Evolutionary conservation across 2,329 filamentous ascomycete genomes (phyloP).

Genomic region (Aureobasidium musti): DNA sequence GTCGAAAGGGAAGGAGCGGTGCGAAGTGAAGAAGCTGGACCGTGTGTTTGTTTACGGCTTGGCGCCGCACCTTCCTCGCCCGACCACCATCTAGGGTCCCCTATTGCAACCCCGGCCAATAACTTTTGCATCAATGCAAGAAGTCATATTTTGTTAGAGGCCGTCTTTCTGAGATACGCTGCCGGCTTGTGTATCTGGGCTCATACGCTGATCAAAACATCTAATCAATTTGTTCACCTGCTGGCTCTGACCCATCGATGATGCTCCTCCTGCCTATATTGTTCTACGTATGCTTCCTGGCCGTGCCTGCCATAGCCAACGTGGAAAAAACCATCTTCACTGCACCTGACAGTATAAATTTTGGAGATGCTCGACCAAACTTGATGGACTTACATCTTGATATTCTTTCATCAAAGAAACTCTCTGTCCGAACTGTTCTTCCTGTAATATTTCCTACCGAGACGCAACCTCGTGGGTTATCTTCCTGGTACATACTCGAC

Average conservation of each 20-base stretch:
- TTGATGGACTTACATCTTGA: constrained; percentile 65
- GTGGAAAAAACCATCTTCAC: constrained; percentile 90
- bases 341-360: constrained; percentile 61
- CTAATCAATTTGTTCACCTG: neutral
- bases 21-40: constrained; percentile 31
- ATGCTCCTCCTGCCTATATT: constrained; percentile 26
- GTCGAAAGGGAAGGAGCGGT: constrained; percentile 20
- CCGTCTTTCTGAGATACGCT: neutral
- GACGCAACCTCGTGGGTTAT: constrained; percentile 56
- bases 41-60: constrained; percentile 5
- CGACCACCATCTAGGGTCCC: neutral
- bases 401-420: constrained; percentile 60
- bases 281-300: constrained; percentile 20
- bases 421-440: constrained; percentile 64
- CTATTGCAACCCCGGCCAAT: neutral
- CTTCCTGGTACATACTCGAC: constrained; percentile 79
- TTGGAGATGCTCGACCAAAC: constrained; percentile 59
- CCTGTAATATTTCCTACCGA: constrained; percentile 66
- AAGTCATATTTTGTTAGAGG: neutral
- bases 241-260: constrained; percentile 3
- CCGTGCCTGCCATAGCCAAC: constrained; percentile 60
- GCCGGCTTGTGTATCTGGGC: neutral
- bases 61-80: constrained; percentile 7
- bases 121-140: neutral
- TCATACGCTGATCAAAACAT: neutral